Evolutionary conservation across 345 rosid species (phyloP), one percentile per base, ranked within the genome.

Genomic region (Salix koriyanagi): DNA sequence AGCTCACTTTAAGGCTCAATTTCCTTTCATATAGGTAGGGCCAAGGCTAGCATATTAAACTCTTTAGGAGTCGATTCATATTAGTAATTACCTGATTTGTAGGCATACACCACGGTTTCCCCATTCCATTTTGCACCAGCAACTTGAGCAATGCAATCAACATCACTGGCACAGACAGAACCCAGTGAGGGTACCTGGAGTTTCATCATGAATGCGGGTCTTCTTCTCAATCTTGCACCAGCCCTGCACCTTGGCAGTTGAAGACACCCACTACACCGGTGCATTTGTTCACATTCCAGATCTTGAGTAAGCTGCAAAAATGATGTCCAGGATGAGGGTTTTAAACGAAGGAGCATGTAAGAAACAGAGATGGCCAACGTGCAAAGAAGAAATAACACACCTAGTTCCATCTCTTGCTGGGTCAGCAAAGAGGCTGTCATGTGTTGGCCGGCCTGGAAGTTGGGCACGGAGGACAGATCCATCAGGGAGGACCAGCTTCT

Each of bases 161-260:
- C 98, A 75, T 95, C 99, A 2, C 88, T 80, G 34, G 93, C 87
- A 65, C 90, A n/a, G 69, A 93, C 86, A 0, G 88, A 86, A 65
- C 86, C 81, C 0, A n/a, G 97, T 84, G 72, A 93, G 97, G 52
- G 96, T 91, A 26, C 96, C 94, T 26, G 99, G 99, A 67, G 96
- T 84, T 74, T 86, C 75, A 76, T 96, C 91, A 80, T 96, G 99
- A 77, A 96, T 90, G 60, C 87, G 87, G 62, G 93, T 92, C 84
- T 87, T 94, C 93, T 94, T 96, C 6, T 77, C 75, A 6, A 86
- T 70, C 86, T 87, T 92, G 90, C 98, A 91, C 99, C 99, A 96
- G 75, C 97, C 98, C 77, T n/a, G 99, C 97, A 67, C 99, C 99
- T 86, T 96, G 99, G 83, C 99, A 96, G 86, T 96, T 94, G 86